These are phyloP conservation scores for Tolypocladium album DNA, from an alignment of 2,329 filamentous ascomycete species.

Conservation along the genomic window DNA sequence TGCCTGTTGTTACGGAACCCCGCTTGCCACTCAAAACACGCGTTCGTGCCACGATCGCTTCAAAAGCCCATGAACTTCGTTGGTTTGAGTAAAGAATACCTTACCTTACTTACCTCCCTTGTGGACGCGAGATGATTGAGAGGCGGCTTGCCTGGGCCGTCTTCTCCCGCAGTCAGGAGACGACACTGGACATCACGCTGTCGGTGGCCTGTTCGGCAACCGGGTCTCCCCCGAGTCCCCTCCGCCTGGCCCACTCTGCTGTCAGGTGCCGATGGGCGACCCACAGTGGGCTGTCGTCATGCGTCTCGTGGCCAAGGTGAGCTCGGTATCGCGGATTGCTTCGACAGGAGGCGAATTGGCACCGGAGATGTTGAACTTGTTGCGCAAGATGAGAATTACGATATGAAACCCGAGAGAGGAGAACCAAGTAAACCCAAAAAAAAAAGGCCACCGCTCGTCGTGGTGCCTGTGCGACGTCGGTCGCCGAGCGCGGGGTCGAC, in stretches of 20 bases:
- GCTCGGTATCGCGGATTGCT: not conserved
- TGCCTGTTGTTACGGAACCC: no score
- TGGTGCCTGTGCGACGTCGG: not conserved
- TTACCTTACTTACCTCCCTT: no score
- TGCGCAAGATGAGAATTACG: not conserved
- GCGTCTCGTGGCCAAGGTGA: slow-evolving; percentile 4
- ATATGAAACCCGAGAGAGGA: not conserved
- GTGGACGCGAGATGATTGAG: not conserved
- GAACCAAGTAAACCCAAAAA: not conserved
- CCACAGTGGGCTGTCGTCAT: slow-evolving; percentile 6
- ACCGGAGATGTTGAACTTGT: not conserved
- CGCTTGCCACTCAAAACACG: not conserved
- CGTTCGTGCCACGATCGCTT: not conserved
- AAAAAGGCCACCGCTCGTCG: not conserved
- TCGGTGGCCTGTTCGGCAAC: slow-evolving; percentile 5
- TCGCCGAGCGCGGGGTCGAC: not conserved
- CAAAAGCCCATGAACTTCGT: no score
- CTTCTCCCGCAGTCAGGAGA: not conserved
- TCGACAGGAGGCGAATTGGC: not conserved
- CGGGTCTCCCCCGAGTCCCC: not conserved
- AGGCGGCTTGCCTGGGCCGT: not conserved
- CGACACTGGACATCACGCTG: not conserved
- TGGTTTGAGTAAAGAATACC: no score
- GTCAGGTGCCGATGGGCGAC: slow-evolving; percentile 9
- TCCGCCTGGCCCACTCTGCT: slow-evolving; percentile 2